Evolutionary conservation across 768 basidiomycete species (phyloP), one percentile per base, ranked within the genome.

Genomic region (Lentinula boryana): DNA sequence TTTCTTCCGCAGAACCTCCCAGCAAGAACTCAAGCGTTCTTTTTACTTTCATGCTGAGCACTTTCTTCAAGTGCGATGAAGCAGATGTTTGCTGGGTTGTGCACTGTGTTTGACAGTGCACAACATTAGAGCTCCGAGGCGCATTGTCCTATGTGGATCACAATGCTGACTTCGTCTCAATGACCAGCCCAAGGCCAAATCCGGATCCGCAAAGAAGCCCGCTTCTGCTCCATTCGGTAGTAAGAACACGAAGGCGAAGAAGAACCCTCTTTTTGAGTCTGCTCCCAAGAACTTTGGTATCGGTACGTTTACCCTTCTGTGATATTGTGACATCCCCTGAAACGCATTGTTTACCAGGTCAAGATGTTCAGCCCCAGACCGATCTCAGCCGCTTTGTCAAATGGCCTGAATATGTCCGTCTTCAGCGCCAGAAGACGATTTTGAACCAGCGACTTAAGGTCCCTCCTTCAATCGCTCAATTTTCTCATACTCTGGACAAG

Each of bases 371-470:
- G 69, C 95, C 89, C 70, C 84, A 83, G 73, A 84, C 84, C 59
- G 96, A 98, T 77, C 77, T 98, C 66, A 96, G 93, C 60, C 92
- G 95, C 74, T 98, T 98, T 79, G 92, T 98, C 80, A 98, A 97
- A 76, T 99, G 96, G 96, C 96, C 96, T 67, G 94, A 96, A 79
- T 99, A 99, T 71, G 87, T 99, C 68, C 93, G 94, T 71, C 89
- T 98, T 48, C 96, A 99, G 72, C 88, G 96, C 72, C 95, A 98
- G 78, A 98, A 98, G 81, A 93, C 98, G 71, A 96, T 99, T 78
- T 88, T 99, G 63, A 81, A 92, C 84, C 94, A 98, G 79, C 93
- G 96, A 69, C 82, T 99, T 68, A 99, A 99, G 84, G 95, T 97
- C 27, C 96, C 96, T 66, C 96, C 96, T 41, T 93, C 96, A 67